Evolutionary conservation across 2,329 filamentous ascomycete species (phyloP).

Genomic region (Colletotrichum tofieldiae): DNA sequence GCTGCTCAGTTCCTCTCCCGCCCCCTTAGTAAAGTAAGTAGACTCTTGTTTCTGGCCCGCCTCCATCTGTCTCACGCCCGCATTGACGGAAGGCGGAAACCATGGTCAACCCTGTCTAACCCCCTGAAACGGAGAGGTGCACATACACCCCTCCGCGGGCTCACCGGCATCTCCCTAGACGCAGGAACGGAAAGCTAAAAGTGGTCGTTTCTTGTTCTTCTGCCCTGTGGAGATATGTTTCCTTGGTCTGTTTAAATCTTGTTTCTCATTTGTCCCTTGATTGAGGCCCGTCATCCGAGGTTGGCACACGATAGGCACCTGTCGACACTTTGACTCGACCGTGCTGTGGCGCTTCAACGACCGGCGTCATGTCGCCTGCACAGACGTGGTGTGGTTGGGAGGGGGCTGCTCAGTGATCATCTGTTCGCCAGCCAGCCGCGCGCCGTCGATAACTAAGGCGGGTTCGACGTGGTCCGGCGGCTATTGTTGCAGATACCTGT

Average conservation of each 20-base stretch:
- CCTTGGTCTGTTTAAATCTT: background rate
- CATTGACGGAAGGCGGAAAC: slow-evolving; percentile 23
- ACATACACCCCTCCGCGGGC: background rate
- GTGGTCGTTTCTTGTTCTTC: background rate
- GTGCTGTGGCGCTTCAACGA: slow-evolving; percentile 5
- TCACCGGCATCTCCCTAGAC: slow-evolving; percentile 11
- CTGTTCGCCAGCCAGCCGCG: slow-evolving; percentile 30
- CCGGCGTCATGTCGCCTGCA: background rate
- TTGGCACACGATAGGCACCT: background rate
- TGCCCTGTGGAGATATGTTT: slow-evolving; percentile 7
- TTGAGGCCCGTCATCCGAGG: slow-evolving; percentile 3
- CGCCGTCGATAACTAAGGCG: background rate
- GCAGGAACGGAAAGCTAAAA: background rate
- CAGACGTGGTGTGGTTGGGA: background rate
- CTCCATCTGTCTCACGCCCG: slow-evolving; percentile 4
- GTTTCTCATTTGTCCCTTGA: background rate
- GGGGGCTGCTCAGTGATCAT: background rate
- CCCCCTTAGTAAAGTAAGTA: no score
- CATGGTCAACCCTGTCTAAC: slow-evolving; percentile 8
- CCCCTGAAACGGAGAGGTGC: slow-evolving; percentile 25
- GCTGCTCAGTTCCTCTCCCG: background rate
- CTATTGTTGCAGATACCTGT: background rate
- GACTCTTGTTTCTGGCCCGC: background rate
- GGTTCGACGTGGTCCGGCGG: background rate
- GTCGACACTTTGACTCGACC: slow-evolving; percentile 17